Evolutionary conservation across 2,329 filamentous ascomycete species (phyloP).

Genomic region (Aspergillus ochraceus): DNA sequence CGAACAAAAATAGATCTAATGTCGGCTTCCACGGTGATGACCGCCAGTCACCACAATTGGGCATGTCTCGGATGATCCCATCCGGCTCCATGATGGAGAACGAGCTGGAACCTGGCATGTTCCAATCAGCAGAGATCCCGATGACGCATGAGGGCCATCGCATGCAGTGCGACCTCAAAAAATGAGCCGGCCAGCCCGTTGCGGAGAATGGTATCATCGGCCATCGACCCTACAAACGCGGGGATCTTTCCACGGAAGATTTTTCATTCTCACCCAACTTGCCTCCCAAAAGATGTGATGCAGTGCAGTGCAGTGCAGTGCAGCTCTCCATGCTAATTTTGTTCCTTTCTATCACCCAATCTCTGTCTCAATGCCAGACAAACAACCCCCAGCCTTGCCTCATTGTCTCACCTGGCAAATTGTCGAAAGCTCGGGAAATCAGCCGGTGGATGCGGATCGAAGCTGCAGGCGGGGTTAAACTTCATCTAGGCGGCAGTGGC

Average conservation of each 20-base stretch:
- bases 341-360: neutral
- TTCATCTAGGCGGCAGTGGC: neutral
- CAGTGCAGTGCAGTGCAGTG: neutral
- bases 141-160: neutral
- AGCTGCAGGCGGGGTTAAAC: conserved; percentile 3
- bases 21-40: neutral
- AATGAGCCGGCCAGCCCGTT: neutral
- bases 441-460: neutral
- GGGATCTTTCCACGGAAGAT: neutral
- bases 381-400: neutral
- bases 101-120: neutral
- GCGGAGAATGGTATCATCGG: neutral
- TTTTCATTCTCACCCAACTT: neutral
- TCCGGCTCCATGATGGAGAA: neutral
- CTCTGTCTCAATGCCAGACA: neutral
- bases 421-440: neutral
- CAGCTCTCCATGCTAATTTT: neutral
- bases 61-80: conserved; percentile 1
- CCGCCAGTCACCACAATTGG: conserved; percentile 1
- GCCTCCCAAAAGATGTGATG: neutral
- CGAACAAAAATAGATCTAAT: neutral
- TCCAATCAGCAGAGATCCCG: neutral
- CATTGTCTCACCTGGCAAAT: conserved; percentile 5
- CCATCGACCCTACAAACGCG: neutral
- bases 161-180: conserved; percentile 3